phyloP scores from a whole-genome alignment of 495 filamentous ascomycete species.

The Trichoderma erinaceum region DNA sequence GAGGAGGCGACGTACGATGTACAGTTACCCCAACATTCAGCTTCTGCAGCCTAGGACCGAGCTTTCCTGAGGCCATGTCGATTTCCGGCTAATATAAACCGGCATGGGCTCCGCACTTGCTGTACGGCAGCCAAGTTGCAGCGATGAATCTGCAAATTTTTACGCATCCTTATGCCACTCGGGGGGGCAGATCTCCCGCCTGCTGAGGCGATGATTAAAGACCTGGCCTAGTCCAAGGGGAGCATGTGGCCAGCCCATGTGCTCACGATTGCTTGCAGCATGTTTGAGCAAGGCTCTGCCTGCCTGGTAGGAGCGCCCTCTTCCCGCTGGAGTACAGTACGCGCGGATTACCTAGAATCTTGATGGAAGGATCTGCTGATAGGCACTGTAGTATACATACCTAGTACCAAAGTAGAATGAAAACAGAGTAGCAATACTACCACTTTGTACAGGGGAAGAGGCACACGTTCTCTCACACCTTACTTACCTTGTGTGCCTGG shows the following conservation, averaged over 20 bases:
- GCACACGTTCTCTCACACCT: not conserved
- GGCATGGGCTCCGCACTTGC: constrained; percentile 7
- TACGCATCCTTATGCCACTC: not conserved
- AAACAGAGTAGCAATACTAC: not conserved
- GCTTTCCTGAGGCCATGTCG: not conserved
- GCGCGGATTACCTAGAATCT: not conserved
- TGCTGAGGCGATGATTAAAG: constrained; percentile 10
- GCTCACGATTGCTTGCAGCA: not conserved
- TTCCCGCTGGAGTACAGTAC: not conserved
- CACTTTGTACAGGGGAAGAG: not conserved
- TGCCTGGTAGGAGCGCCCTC: not conserved
- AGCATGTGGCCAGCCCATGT: constrained; percentile 3
- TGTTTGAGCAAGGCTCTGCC: not conserved
- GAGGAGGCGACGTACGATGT: not conserved
- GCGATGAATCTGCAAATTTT: not conserved
- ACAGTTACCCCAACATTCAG: not conserved
- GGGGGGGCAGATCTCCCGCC: constrained; percentile 4
- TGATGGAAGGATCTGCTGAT: not conserved
- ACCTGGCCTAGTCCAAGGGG: not conserved
- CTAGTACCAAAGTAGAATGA: not conserved
- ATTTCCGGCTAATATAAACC: constrained; percentile 8
- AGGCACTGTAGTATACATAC: not conserved
- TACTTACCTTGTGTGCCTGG: not conserved
- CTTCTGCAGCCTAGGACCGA: not conserved
- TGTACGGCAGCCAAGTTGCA: not conserved